Conservation (phyloP, 371 early-diverging fungal species). For the Actinomucor elegans region DNA sequence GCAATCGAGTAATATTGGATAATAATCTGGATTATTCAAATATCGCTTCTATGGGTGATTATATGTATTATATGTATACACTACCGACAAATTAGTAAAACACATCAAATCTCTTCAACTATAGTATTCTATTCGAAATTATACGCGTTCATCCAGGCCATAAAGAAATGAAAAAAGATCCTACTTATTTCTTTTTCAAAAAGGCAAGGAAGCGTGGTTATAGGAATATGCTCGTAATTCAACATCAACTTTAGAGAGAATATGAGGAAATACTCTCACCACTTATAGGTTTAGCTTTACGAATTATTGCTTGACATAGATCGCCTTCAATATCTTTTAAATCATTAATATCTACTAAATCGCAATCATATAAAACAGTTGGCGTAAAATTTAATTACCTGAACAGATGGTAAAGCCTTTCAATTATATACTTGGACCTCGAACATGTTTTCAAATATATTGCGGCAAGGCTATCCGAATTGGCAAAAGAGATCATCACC, state of each 20-base stretch:
- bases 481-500: conserved; percentile 36
- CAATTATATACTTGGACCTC: conserved; percentile 11
- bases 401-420: background rate
- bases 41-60: conserved; percentile 28
- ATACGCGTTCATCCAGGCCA: conserved; percentile 20
- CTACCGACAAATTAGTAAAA: no score
- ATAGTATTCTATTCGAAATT: conserved; percentile 31
- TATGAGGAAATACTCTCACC: conserved; percentile 12
- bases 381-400: conserved; percentile 2
- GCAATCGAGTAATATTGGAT: conserved; percentile 14
- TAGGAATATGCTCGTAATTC: background rate
- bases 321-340: background rate
- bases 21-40: conserved; percentile 29
- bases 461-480: conserved; percentile 31
- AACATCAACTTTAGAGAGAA: conserved; percentile 10
- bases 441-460: conserved; percentile 23
- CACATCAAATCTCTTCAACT: no score
- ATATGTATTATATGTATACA: conserved; percentile 14
- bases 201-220: conserved; percentile 7
- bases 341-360: background rate
- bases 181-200: conserved; percentile 16
- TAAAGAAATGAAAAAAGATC: conserved; percentile 11
- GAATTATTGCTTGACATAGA: conserved; percentile 10
- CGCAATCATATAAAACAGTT: background rate
- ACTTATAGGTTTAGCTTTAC: conserved; percentile 12